Base-by-base conservation (phyloP, 108 stramenopile species). In the Conticribra guillardii region DNA sequence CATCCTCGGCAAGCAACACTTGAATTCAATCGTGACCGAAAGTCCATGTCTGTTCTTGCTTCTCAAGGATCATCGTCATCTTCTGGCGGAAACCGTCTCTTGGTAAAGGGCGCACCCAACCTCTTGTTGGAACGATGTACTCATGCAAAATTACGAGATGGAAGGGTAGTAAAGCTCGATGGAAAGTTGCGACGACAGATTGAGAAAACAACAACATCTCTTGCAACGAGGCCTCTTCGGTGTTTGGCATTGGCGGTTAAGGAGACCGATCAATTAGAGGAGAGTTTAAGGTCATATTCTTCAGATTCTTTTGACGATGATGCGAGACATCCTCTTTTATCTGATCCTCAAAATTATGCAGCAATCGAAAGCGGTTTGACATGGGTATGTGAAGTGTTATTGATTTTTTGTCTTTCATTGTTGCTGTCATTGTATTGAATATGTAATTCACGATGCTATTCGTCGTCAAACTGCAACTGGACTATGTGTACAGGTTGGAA, bases 81-180 rank as follows among this genome's bases (percentile, higher is more conserved):
- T 28, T 29, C 57, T 18, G 37, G 50, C 30, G 64, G 71, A 53
- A 97, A 96, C 77, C 85, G 93, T 5, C 82, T 99, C 15, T 67
- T 96, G 7, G 97, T 99, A 48, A 99, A 99, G 85, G 99, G 99
- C 37, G 99, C 99, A 23, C 96, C 98, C 9, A 97, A 98, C 74
- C 65, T 93, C 51, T 69, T 99, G 8, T 60, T 99, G 23, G 86
- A 90, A 69, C 85, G 97, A 34, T 99, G 99, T 68, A 89, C 95
- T 22, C 87, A 90, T 69, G 82, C 94, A 34, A 90, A 94, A 74
- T 68, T 77, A 26, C 79, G 87, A 23, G 91, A 96, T 79, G 99
- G 98, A 15, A 82, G 73, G 3, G 83, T 96, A 14, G 82, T 83
- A 29, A 83, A 83, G 52, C 58, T 97, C 32, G 84, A 89, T 19